Evolutionary conservation across 2,329 filamentous ascomycete species (phyloP).

Genomic region (Paraconiothyrium sp.): DNA sequence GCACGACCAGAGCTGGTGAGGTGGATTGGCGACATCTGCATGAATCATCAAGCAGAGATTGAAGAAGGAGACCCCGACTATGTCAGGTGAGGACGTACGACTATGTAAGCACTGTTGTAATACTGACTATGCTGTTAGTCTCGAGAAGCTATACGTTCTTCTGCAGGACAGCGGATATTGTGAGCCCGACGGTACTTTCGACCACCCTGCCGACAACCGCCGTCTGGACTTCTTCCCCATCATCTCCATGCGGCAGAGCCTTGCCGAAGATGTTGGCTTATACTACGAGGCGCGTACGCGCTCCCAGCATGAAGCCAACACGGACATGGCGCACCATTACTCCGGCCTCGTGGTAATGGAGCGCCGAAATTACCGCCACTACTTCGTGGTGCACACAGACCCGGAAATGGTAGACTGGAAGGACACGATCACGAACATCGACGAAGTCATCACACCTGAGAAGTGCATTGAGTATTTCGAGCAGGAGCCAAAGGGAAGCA

Average conservation of each 20-base stretch:
- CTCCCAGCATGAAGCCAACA: constrained; percentile 37
- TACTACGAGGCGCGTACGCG: constrained; percentile 35
- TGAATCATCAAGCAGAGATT: constrained; percentile 30
- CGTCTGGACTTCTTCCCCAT: constrained; percentile 40
- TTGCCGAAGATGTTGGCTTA: constrained; percentile 25
- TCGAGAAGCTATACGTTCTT: constrained; percentile 36
- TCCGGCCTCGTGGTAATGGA: constrained; percentile 35
- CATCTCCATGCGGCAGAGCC: constrained; percentile 35
- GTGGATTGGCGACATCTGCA: constrained; percentile 30
- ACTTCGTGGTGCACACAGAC: constrained; percentile 45
- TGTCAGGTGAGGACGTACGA: constrained; percentile 22
- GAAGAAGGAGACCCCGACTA: constrained; percentile 29
- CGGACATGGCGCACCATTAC: constrained; percentile 34
- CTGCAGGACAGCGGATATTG: constrained; percentile 34
- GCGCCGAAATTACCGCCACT: constrained; percentile 40
- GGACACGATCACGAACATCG: constrained; percentile 33
- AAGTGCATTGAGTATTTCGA: constrained; percentile 36
- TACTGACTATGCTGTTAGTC: constrained; percentile 18
- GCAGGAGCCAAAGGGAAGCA: constrained; percentile 26
- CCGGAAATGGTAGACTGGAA: constrained; percentile 34
- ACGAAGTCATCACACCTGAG: constrained; percentile 40
- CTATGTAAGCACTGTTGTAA: not conserved
- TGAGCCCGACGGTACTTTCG: constrained; percentile 33
- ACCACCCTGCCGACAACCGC: constrained; percentile 19
- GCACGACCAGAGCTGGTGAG: constrained; percentile 45